phyloP scores from a whole-genome alignment of 2,329 filamentous ascomycete genomes.

The Penicillium paneum region DNA sequence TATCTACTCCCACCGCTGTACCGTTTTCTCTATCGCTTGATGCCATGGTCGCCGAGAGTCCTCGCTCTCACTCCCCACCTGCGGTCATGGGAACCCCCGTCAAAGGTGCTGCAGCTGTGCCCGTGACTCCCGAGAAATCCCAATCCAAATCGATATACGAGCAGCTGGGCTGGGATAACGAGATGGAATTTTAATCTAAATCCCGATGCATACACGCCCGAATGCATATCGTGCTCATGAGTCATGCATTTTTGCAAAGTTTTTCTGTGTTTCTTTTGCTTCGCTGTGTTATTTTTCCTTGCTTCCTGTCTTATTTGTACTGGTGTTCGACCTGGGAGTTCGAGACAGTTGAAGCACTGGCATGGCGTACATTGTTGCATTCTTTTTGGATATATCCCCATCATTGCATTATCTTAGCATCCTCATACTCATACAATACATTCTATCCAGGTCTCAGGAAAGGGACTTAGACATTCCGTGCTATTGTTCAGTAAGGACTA shows the following conservation, averaged over 20 bases:
- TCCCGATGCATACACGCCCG: not conserved
- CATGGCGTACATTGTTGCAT: conserved; percentile 1
- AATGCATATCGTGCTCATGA: not conserved
- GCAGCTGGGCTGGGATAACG: conserved; percentile 45
- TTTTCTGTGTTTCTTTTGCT: not conserved
- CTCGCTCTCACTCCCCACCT: conserved; percentile 13
- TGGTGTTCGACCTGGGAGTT: conserved; percentile 3
- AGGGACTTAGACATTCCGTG: not conserved
- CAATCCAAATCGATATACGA: conserved; percentile 43
- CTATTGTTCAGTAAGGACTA: not conserved
- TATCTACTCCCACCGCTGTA: conserved; percentile 10
- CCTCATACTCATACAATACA: not conserved
- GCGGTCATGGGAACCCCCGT: conserved; percentile 33
- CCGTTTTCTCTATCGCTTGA: conserved; percentile 6
- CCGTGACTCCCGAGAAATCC: conserved; percentile 35
- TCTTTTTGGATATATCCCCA: conserved; percentile 6
- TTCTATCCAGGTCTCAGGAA: not conserved
- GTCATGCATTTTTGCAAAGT: not conserved
- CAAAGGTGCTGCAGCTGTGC: conserved; percentile 27
- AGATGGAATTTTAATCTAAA: conserved; percentile 23
- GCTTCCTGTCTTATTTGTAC: not conserved
- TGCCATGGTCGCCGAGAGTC: not conserved
- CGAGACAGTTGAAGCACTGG: not conserved
- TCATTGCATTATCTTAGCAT: conserved; percentile 2
- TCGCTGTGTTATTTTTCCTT: not conserved